These are phyloP conservation scores for Solanum chiquidenum DNA, from an alignment of 257 asterid genomes.

Conservation along the genomic window DNA sequence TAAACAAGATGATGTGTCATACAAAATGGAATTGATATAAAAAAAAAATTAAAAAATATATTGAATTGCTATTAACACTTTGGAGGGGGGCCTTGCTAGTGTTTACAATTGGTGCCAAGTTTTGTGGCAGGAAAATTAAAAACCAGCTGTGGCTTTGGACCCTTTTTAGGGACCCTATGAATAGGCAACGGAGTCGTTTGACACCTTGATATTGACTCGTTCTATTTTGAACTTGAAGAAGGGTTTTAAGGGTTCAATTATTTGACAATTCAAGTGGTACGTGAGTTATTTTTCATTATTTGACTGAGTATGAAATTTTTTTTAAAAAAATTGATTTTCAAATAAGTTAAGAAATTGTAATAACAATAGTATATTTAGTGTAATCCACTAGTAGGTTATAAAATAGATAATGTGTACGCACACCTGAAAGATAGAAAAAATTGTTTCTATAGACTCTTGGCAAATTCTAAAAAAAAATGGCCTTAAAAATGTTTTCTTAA, in stretches of 20 bases:
- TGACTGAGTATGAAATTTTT: background rate
- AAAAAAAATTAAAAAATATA: background rate
- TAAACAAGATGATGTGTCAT: background rate
- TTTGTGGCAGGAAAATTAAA: background rate
- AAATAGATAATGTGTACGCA: background rate
- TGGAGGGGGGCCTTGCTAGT: background rate
- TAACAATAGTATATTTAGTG: background rate
- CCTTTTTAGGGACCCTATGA: background rate
- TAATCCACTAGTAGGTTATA: background rate
- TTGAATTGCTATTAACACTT: background rate
- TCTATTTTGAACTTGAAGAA: background rate
- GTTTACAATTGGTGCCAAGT: background rate
- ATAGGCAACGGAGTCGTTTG: background rate
- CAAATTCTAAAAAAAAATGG: too few relatives aligned
- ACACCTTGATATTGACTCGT: background rate
- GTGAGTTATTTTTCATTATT: rapidly evolving
- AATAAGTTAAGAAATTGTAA: background rate
- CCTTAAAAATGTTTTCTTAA: background rate
- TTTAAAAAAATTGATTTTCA: background rate
- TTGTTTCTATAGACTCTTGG: too few relatives aligned
- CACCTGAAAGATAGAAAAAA: too few relatives aligned
- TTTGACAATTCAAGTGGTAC: background rate
- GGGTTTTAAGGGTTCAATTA: rapidly evolving
- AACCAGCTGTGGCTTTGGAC: background rate
- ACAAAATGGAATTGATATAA: background rate